Percentiles rank a stretch among this genome's conserved stretches.
These are phyloP conservation scores for Chlamydomonas schloesseri DNA, from an alignment of 139 green algal species.

Conservation along the genomic window DNA sequence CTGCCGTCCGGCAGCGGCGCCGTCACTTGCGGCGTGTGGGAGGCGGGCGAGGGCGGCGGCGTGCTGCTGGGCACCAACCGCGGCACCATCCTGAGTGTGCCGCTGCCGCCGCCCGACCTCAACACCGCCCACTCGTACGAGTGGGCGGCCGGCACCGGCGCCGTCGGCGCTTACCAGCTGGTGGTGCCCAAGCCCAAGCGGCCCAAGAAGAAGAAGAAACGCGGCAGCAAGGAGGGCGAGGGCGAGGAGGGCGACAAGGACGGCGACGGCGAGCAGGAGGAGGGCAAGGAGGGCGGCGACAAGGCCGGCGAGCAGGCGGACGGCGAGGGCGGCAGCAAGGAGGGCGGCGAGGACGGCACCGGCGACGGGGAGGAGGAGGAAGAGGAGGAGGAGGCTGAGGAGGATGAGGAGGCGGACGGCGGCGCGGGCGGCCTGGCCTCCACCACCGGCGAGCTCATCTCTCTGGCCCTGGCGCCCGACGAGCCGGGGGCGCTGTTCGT, in stretches of 20 bases:
- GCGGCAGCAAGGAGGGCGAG: not conserved
- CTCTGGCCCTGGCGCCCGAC: slow-evolving; percentile 23
- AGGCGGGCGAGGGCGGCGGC: not conserved
- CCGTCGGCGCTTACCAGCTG: not conserved
- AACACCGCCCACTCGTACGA: slow-evolving; percentile 31
- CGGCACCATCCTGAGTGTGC: slow-evolving; percentile 54
- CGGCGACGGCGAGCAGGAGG: not conserved
- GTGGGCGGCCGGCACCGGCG: not conserved
- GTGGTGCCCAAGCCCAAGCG: slow-evolving; percentile 49
- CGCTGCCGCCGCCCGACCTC: slow-evolving; percentile 22
- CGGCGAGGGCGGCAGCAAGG: not conserved
- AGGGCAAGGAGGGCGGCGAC: not conserved
- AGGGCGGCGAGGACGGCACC: slow-evolving; percentile 13
- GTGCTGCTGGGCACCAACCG: slow-evolving; percentile 68
- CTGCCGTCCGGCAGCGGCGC: not conserved
- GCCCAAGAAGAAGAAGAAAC: slow-evolving; percentile 46
- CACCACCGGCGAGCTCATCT: slow-evolving; percentile 33
- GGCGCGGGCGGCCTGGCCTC: not conserved
- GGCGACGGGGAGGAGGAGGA: slow-evolving; percentile 38
- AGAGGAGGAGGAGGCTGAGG: slow-evolving; percentile 43
- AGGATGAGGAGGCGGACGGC: slow-evolving; percentile 12
- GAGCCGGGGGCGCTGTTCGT: slow-evolving; percentile 16
- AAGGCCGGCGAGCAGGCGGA: not conserved
- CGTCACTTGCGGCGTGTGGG: slow-evolving; percentile 55
- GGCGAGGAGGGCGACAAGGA: slow-evolving; percentile 20